A percentile compares a stretch with the other conserved stretches of the same genome.
Evolutionary conservation across 2,329 filamentous ascomycete species (phyloP).

Genomic region (Penicillium psychrosexuale): DNA sequence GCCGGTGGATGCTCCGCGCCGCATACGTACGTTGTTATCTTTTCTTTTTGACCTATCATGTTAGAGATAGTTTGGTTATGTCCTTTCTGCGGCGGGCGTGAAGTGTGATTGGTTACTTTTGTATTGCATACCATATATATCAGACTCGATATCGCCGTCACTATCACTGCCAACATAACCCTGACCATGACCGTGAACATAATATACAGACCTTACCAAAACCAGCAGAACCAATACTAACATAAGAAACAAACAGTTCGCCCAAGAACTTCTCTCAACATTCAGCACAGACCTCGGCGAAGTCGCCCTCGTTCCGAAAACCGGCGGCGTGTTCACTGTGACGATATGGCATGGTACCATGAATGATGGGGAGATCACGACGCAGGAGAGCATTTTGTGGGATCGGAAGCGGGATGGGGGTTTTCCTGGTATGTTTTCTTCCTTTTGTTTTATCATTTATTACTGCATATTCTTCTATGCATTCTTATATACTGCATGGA

Average conservation of each 20-base stretch:
- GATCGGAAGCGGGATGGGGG: conserved; percentile 82
- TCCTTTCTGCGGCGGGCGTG: neutral
- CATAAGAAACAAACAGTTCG: conserved; percentile 58
- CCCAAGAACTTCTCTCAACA: conserved; percentile 91
- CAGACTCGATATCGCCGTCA: neutral
- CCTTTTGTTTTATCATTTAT: neutral
- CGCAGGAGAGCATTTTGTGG: conserved; percentile 66
- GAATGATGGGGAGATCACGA: conserved; percentile 19
- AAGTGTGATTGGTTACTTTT: neutral
- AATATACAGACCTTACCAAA: neutral
- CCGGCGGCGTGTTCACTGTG: conserved; percentile 79
- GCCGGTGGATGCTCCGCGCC: conserved; percentile 84
- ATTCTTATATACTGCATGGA: neutral
- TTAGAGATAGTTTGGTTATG: neutral
- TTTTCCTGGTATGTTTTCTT: conserved; percentile 63
- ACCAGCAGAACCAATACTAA: too few species aligned
- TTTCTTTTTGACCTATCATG: neutral
- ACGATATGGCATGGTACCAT: conserved; percentile 50
- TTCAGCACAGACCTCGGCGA: conserved; percentile 82
- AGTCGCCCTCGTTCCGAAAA: conserved; percentile 79
- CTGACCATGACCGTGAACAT: neutral
- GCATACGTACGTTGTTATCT: conserved; percentile 64
- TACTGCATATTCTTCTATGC: neutral
- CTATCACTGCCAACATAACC: neutral
- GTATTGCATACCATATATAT: neutral